phyloP scores from a whole-genome alignment of 352 stramenopile genomes.

The Phytophthora melonis region DNA sequence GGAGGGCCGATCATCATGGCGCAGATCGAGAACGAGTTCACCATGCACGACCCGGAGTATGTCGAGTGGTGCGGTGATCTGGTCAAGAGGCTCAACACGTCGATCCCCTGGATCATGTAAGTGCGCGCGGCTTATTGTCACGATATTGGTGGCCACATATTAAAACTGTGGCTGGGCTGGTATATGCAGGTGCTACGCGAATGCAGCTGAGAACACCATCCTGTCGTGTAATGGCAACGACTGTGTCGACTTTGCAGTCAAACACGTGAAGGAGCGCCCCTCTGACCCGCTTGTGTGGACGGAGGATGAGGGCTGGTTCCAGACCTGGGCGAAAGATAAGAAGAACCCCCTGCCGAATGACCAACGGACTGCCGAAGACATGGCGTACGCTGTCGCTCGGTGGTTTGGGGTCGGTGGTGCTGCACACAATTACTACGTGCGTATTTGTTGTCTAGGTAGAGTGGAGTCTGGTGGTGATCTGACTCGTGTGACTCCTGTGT shows the following conservation, averaged over 20 bases:
- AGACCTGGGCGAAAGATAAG: slow-evolving; percentile 61
- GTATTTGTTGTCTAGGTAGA: slow-evolving; percentile 13
- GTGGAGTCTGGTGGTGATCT: neutral
- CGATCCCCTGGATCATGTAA: slow-evolving; percentile 82
- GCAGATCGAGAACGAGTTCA: slow-evolving; percentile 79
- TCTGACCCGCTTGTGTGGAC: slow-evolving; percentile 76
- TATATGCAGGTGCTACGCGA: slow-evolving; percentile 63
- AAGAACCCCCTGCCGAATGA: slow-evolving; percentile 46
- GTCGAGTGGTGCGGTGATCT: slow-evolving; percentile 67
- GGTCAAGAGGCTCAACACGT: slow-evolving; percentile 58
- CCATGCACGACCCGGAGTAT: slow-evolving; percentile 58
- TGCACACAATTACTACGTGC: slow-evolving; percentile 79
- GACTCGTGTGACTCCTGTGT: slow-evolving; percentile 1
- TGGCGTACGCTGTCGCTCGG: slow-evolving; percentile 68
- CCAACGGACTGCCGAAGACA: slow-evolving; percentile 55
- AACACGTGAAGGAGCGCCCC: slow-evolving; percentile 50
- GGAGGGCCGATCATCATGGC: slow-evolving; percentile 79
- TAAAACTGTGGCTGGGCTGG: neutral
- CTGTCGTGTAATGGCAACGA: slow-evolving; percentile 74
- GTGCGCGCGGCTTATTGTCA: slow-evolving; percentile 12
- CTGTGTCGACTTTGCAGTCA: slow-evolving; percentile 67
- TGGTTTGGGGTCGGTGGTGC: slow-evolving; percentile 77
- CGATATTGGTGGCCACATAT: neutral
- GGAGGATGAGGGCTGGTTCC: slow-evolving; percentile 80
- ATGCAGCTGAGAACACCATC: slow-evolving; percentile 73